Conservation (phyloP, 495 filamentous ascomycete species). For the Lichina pygmaea region DNA sequence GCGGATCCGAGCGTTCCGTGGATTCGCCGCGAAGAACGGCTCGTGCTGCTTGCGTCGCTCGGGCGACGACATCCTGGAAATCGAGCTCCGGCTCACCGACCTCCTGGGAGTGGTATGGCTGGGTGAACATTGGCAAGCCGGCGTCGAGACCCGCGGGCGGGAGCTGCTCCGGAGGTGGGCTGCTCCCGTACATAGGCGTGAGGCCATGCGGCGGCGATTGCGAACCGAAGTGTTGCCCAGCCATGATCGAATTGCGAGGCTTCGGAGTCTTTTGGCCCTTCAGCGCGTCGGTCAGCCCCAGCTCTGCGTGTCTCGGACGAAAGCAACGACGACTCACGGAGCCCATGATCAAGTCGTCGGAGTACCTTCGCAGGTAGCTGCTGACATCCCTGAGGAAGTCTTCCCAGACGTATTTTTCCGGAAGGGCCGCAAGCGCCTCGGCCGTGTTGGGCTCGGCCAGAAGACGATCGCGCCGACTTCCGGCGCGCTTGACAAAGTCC, state of each 20-base stretch:
- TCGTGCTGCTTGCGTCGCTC: neutral
- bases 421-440: slow-evolving; percentile 32
- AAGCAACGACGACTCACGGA: slow-evolving; percentile 1
- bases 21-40: neutral
- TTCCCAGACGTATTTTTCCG: slow-evolving; percentile 55
- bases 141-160: too few relatives aligned
- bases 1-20: neutral
- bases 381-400: slow-evolving; percentile 52
- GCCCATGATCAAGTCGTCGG: slow-evolving; percentile 29
- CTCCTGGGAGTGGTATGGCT: too few relatives aligned
- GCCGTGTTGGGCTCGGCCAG: slow-evolving; percentile 31
- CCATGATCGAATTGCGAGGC: too few relatives aligned
- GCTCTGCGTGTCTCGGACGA: slow-evolving; percentile 1
- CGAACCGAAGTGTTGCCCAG: too few relatives aligned
- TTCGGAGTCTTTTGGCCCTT: too few relatives aligned
- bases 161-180: too few relatives aligned
- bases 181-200: too few relatives aligned
- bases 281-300: too few relatives aligned
- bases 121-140: too few relatives aligned
- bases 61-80: neutral
- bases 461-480: slow-evolving; percentile 38
- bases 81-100: neutral
- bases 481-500: slow-evolving; percentile 40
- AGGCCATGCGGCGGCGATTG: too few relatives aligned
- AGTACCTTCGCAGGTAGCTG: slow-evolving; percentile 47